These are phyloP conservation scores for Neonectria coccinea DNA, from an alignment of 2,329 filamentous ascomycete species.

Conservation along the genomic window DNA sequence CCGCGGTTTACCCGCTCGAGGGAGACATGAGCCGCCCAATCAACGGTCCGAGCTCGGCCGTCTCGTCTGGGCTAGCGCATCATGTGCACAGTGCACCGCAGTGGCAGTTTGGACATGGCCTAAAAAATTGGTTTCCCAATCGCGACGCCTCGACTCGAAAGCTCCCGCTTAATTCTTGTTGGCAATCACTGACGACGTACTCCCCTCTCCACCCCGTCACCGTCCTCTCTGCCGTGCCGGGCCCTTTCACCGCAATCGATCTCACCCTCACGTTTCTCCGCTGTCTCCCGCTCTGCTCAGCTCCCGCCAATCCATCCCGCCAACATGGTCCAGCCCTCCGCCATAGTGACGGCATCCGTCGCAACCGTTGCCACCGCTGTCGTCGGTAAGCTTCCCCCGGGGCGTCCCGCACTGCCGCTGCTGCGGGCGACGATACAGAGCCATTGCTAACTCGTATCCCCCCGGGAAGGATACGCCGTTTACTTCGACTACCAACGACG, in stretches of 20 bases:
- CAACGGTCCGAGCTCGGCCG: constrained; percentile 28
- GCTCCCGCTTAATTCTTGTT: constrained; percentile 38
- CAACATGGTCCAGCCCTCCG: constrained; percentile 63
- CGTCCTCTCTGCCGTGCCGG: constrained; percentile 22
- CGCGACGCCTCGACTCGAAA: constrained; percentile 42
- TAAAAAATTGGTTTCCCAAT: constrained; percentile 48
- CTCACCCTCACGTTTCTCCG: constrained; percentile 20
- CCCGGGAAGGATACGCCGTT: constrained; percentile 68
- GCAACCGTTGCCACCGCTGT: constrained; percentile 70
- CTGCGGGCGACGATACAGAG: background rate
- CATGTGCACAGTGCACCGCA: constrained; percentile 34
- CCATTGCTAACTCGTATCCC: constrained; percentile 33
- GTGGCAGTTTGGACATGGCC: constrained; percentile 29
- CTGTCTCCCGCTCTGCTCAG: constrained; percentile 30
- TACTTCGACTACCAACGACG: constrained; percentile 78
- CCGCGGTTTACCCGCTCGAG: constrained; percentile 30
- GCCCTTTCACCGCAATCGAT: constrained; percentile 26
- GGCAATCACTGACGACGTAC: constrained; percentile 41
- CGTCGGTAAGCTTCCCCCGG: constrained; percentile 60
- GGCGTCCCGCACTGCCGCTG: constrained; percentile 9
- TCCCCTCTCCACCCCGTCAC: constrained; percentile 19
- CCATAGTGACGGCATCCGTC: constrained; percentile 70
- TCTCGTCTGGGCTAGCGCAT: constrained; percentile 34
- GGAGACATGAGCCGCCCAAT: constrained; percentile 29
- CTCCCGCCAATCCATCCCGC: constrained; percentile 34